Base-by-base conservation (phyloP, 371 early-diverging fungal species). In the Syncephalastrum monosporum region DNA sequence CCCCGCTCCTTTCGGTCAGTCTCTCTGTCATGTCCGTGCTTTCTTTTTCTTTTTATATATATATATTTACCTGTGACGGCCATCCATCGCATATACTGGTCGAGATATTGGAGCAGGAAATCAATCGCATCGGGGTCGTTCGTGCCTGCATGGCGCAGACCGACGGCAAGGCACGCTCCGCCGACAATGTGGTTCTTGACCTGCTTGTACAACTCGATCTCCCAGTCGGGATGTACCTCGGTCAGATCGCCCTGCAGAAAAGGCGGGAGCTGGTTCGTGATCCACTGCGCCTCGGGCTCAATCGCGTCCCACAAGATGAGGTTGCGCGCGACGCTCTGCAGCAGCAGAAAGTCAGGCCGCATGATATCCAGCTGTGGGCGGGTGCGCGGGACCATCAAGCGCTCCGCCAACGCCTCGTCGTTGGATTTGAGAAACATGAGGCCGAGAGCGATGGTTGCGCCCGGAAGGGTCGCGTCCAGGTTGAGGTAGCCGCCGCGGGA, bases 361-460 rank as follows among this genome's bases (percentile, higher is more conserved):
- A 87, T 69, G 21, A 80, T 79, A 21, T 89, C 85, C 42, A 96
- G 66, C 23, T 83, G 67, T 27, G 74, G 79, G 2, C 63, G 47
- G 2, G 71, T 62, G 15, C 71, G 71, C 0, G 92, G 88, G 0
- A 90, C 53, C 17, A 62, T 68, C 13, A 96, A 71, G 12, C 77
- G 70, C 13, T 79, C 71, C 0, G 93, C 92, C 0, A 91, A 77
- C 15, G 69, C 54, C 4, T 42, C 41, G 54, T 92, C 83, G 60
- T 89, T 83, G 10, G 94, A 89, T 47, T 87, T 90, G 25, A 95
- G 71, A 61, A 86, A 94, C 73, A 91, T 87, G 14, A 96, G 68
- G 0, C 85, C 92, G 14, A 96, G 63, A 0, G 97, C 96, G n/a
- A 94, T 75, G 0, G 84, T 84, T 0, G 93, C 90, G 16, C 88